Base-by-base conservation (phyloP, 2,329 filamentous ascomycete species). In the Apiospora malaysiana region DNA sequence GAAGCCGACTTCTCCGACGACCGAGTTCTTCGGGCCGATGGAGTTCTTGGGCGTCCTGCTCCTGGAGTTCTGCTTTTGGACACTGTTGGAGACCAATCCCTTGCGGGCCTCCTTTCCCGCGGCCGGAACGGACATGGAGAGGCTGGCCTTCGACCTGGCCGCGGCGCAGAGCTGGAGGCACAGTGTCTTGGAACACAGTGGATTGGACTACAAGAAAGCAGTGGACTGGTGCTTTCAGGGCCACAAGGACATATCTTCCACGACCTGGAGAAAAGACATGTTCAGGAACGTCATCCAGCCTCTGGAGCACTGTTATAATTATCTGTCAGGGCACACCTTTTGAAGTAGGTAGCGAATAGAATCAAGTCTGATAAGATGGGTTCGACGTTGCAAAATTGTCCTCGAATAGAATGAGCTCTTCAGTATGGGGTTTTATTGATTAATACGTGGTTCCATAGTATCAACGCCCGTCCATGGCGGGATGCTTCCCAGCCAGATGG, bases 61-160 rank as follows among this genome's bases (percentile, higher is more conserved):
- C 14, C 47, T 77, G 1, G 74, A 78, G 67, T 77, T 56, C 0
- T 76, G 76, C 68, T 78, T 77, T 32, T 66, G 65, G 65, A 27
- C 65, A 2, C 25, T 56, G 51, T 18, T 66, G 10, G 23, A 66
- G n/a, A 14, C 65, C 16, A n/a, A 27, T 0, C 40, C 43, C 25
- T n/a, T 45, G n/a, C 21, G 37, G 72, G 75, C 4, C n/a, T 68
- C 8, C 27, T 66, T 4, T 67, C 75, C 5, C 70, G 69, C 6
- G 2, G 12, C 16, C 51, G 27, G 69, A 68, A 1, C 73, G 74
- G 71, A 65, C 21, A 70, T 23, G 25, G 43, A 47, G 23, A 71
- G 67, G 42, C 65, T 45, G 7, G 71, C 47, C 2, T 73, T 75
- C 16, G 74, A 78, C 59, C 10, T 74, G 16, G 32, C 70, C 14